phyloP scores from a whole-genome alignment of 2,329 filamentous ascomycete species.

The Pseudomassariella vexata region DNA sequence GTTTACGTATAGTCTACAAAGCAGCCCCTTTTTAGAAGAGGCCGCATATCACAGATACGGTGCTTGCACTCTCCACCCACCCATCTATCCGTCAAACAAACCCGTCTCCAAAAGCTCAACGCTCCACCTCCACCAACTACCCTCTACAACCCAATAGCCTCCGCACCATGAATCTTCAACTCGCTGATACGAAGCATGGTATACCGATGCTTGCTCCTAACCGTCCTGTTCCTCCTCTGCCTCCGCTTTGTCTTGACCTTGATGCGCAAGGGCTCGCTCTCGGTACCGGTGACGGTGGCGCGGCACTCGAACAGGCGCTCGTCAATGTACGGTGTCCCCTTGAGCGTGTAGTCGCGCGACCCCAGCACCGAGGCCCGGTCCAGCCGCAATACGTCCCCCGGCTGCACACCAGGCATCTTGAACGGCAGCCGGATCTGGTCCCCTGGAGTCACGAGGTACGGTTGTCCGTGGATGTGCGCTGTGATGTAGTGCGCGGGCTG shows the following conservation, averaged over 20 bases:
- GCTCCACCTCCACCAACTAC: too few relatives aligned
- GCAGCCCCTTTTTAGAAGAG: too few relatives aligned
- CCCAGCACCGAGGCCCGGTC: constrained; percentile 81
- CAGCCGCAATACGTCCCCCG: constrained; percentile 81
- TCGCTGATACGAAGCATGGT: constrained; percentile 84
- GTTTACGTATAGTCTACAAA: too few relatives aligned
- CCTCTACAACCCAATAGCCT: constrained; percentile 3
- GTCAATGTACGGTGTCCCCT: constrained; percentile 76
- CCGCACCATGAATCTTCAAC: constrained; percentile 49
- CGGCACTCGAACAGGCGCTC: constrained; percentile 79
- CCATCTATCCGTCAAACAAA: too few relatives aligned
- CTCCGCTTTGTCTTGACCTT: constrained; percentile 80
- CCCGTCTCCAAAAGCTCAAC: too few relatives aligned
- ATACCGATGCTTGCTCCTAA: constrained; percentile 85
- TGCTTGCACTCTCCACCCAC: too few relatives aligned
- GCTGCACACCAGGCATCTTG: constrained; percentile 66
- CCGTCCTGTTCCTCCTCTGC: constrained; percentile 65
- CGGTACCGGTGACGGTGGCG: constrained; percentile 77
- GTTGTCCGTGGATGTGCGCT: constrained; percentile 70
- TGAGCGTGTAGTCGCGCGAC: constrained; percentile 84
- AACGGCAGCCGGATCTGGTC: constrained; percentile 75
- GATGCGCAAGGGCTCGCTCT: constrained; percentile 70
- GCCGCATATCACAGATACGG: too few relatives aligned
- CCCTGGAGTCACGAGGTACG: constrained; percentile 73
- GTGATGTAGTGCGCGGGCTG: constrained; percentile 76